These are phyloP conservation scores for Limnanthes douglasii DNA, from an alignment of 345 rosid species.

Conservation along the genomic window DNA sequence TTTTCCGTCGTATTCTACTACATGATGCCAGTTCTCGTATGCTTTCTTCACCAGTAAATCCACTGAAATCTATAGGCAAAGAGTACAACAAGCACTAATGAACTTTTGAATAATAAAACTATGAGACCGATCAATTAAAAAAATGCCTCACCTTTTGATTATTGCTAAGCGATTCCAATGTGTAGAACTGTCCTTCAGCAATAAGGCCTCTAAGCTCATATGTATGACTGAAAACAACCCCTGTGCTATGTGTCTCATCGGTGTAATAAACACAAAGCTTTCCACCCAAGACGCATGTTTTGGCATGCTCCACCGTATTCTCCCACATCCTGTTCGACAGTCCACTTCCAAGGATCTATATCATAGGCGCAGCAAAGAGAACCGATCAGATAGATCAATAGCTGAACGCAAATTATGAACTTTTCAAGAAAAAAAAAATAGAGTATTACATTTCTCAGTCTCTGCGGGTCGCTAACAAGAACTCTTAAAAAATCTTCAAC, in stretches of 20 bases:
- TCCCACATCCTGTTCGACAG: slow-evolving; percentile 99
- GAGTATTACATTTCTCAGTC: slow-evolving; percentile 49
- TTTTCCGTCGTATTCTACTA: slow-evolving; percentile 66
- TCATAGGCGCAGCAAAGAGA: slow-evolving; percentile 5
- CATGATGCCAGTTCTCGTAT: slow-evolving; percentile 85
- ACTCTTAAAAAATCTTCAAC: slow-evolving; percentile 87
- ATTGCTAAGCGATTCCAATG: slow-evolving; percentile 61
- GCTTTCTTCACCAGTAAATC: slow-evolving; percentile 78
- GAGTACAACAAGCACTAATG: neutral
- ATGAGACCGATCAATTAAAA: neutral
- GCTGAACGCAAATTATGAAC: neutral
- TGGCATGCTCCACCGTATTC: slow-evolving; percentile 83
- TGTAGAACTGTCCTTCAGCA: slow-evolving; percentile 54
- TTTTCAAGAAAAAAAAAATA: slow-evolving; percentile 2
- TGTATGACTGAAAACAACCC: slow-evolving; percentile 72
- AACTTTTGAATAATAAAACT: slow-evolving; percentile 1
- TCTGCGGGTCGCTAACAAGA: slow-evolving; percentile 58
- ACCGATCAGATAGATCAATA: neutral
- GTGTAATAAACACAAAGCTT: slow-evolving; percentile 68
- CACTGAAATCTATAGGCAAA: slow-evolving; percentile 47
- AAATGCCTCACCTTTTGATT: slow-evolving; percentile 49
- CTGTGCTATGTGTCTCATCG: slow-evolving; percentile 32
- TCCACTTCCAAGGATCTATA: slow-evolving; percentile 87
- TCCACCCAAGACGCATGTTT: slow-evolving; percentile 76
- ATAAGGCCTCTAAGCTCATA: slow-evolving; percentile 79